These are phyloP conservation scores for Rhodotorula mucilaginosa DNA, from an alignment of 1,284 basidiomycete species.

Conservation along the genomic window DNA sequence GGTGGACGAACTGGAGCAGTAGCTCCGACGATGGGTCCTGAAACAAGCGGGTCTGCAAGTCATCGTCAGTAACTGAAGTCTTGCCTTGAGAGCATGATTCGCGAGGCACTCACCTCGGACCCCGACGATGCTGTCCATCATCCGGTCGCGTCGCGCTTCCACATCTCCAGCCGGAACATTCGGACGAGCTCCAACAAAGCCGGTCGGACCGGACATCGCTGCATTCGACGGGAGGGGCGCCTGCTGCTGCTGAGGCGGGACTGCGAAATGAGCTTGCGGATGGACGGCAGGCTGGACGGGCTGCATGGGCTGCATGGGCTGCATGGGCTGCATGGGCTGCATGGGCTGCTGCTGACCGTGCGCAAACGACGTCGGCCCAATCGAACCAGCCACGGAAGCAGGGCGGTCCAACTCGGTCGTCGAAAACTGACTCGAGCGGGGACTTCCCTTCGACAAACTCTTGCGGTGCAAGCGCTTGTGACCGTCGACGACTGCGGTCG, in stretches of 20 bases:
- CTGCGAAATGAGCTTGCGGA: background rate
- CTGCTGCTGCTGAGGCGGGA: background rate
- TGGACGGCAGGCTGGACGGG: background rate
- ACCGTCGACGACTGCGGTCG: slow-evolving; percentile 25
- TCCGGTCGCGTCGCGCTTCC: slow-evolving; percentile 23
- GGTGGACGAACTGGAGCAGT: background rate
- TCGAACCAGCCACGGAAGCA: background rate
- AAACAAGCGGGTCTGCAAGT: background rate
- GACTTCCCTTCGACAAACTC: slow-evolving; percentile 14
- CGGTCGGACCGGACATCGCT: background rate
- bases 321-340: background rate
- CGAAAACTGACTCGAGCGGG: background rate
- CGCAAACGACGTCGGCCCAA: background rate
- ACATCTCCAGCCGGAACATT: slow-evolving; percentile 8
- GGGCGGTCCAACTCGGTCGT: slow-evolving; percentile 1
- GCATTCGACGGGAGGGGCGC: background rate
- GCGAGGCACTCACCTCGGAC: slow-evolving; percentile 26
- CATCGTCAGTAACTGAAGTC: too few species aligned
- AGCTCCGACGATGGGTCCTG: background rate
- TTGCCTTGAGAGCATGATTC: too few species aligned
- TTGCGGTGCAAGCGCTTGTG: slow-evolving; percentile 35
- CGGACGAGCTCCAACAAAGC: slow-evolving; percentile 7
- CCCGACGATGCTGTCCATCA: slow-evolving; percentile 28
- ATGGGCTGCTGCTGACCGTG: background rate
- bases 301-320: background rate